A percentile compares a stretch with the other conserved stretches of the same genome.
phyloP scores from a whole-genome alignment of 2,329 filamentous ascomycete species.

The Trichoderma sp. region DNA sequence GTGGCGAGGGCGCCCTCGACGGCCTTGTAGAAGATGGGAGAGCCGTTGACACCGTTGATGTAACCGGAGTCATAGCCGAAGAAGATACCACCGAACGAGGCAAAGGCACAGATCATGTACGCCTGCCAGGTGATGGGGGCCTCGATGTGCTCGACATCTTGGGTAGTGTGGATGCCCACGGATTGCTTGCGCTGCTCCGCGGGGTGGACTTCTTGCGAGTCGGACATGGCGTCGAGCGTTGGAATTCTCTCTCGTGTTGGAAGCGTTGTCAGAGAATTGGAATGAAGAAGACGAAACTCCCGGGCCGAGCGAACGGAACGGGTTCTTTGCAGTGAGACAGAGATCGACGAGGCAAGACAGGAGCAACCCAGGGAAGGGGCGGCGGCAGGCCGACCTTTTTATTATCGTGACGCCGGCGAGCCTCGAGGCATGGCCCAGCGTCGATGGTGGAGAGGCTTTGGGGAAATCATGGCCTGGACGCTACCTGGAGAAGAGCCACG shows the following conservation, averaged over 20 bases:
- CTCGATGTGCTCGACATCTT: slow-evolving; percentile 64
- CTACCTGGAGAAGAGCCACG: not conserved
- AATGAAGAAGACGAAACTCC: slow-evolving; percentile 21
- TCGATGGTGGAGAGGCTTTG: slow-evolving; percentile 24
- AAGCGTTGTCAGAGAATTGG: not conserved
- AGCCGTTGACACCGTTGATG: slow-evolving; percentile 67
- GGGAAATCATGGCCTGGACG: slow-evolving; percentile 4
- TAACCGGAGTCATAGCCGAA: slow-evolving; percentile 81
- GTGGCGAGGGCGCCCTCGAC: slow-evolving; percentile 50
- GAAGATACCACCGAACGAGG: slow-evolving; percentile 74
- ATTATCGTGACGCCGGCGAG: slow-evolving; percentile 33
- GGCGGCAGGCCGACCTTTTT: slow-evolving; percentile 34
- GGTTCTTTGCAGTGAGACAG: slow-evolving; percentile 32
- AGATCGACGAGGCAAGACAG: slow-evolving; percentile 33
- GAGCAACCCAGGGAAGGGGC: slow-evolving; percentile 33
- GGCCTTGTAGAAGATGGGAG: slow-evolving; percentile 54
- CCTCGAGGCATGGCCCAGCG: slow-evolving; percentile 1
- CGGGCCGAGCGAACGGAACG: slow-evolving; percentile 26
- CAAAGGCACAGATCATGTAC: slow-evolving; percentile 71
- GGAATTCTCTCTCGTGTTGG: slow-evolving; percentile 18
- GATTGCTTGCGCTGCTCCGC: slow-evolving; percentile 35
- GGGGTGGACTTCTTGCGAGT: slow-evolving; percentile 32
- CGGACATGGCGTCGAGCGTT: slow-evolving; percentile 34
- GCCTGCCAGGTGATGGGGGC: slow-evolving; percentile 71
- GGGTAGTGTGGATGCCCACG: slow-evolving; percentile 47